These are phyloP conservation scores for Castanea sativa DNA, from an alignment of 306 rosid species.

Conservation along the genomic window DNA sequence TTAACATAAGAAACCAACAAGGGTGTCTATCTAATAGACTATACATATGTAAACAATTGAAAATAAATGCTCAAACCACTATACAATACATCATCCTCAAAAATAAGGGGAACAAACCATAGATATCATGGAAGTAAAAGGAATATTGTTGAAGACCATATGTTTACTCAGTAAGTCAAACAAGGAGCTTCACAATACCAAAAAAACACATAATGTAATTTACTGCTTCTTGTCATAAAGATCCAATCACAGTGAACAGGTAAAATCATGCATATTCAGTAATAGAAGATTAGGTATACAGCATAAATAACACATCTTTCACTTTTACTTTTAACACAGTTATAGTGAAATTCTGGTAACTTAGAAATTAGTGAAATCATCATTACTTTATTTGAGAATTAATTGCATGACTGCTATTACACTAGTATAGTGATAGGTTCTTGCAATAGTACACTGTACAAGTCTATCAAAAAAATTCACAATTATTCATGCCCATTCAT, in stretches of 20 bases:
- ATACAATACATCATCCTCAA: not conserved
- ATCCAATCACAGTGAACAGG: not conserved
- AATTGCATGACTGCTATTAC: not conserved
- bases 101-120: not conserved
- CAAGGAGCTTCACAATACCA: not conserved
- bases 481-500: not conserved
- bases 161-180: not conserved
- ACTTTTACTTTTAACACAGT: not conserved
- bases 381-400: not conserved
- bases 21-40: not conserved
- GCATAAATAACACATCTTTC: not conserved
- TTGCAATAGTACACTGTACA: not conserved
- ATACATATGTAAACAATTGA: not conserved
- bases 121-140: not conserved
- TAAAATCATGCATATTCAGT: not conserved
- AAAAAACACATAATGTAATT: not conserved
- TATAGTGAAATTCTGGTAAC: not conserved
- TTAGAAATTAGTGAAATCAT: not conserved
- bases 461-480: not conserved
- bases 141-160: not conserved
- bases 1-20: not conserved
- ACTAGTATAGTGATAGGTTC: not conserved
- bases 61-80: not conserved
- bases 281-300: not conserved
- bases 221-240: not conserved